These are phyloP conservation scores for Aureobasidium sp. DNA, from an alignment of 2,329 filamentous ascomycete genomes.

Conservation along the genomic window DNA sequence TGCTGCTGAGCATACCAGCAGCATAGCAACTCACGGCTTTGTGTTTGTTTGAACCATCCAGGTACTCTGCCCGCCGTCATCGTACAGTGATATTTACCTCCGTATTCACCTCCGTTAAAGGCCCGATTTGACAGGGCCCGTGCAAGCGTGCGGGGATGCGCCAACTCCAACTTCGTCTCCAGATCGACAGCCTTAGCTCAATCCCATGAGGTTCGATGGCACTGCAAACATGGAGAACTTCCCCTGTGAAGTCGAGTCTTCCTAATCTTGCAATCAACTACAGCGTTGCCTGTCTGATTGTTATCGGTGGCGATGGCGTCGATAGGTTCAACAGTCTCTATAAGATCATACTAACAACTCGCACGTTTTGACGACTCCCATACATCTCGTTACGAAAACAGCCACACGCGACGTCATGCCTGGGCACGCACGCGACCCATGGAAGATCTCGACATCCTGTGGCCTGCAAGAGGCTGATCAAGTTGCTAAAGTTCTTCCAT, in stretches of 20 bases:
- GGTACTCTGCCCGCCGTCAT: background rate
- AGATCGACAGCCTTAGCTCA: constrained; percentile 4
- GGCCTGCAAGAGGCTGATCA: background rate
- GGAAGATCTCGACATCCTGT: background rate
- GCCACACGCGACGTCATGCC: constrained; percentile 12
- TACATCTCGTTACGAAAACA: background rate
- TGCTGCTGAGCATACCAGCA: background rate
- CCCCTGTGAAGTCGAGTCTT: background rate
- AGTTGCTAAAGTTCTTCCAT: background rate
- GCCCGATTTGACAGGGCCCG: background rate
- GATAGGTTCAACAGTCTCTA: background rate
- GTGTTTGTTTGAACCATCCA: background rate
- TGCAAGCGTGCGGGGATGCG: background rate
- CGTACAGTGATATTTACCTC: background rate
- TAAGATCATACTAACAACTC: background rate
- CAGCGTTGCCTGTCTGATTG: background rate
- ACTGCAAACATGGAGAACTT: background rate
- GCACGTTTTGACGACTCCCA: background rate
- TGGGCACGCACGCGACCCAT: background rate
- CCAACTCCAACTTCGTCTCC: constrained; percentile 4
- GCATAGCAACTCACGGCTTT: background rate
- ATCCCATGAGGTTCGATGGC: background rate
- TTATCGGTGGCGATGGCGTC: background rate
- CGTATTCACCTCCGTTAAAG: background rate
- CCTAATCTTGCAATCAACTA: background rate